phyloP scores from a whole-genome alignment of 352 stramenopile species.

The Globisporangium apiculatum region DNA sequence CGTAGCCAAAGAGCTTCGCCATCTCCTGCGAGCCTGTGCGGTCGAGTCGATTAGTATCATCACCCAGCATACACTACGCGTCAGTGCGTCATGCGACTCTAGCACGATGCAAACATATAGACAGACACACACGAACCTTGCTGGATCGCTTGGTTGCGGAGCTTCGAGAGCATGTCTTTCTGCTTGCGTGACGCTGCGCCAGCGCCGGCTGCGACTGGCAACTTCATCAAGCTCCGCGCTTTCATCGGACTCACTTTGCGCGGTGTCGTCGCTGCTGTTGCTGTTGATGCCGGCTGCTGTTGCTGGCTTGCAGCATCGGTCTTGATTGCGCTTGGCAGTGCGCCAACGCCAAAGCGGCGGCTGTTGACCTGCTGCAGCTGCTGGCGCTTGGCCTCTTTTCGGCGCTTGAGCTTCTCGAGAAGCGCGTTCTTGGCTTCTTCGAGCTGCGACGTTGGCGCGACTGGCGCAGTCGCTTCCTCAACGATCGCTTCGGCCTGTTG shows the following conservation, averaged over 20 bases:
- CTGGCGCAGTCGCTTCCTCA: constrained; percentile 17
- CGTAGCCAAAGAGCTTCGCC: constrained; percentile 75
- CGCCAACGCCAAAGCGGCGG: constrained; percentile 31
- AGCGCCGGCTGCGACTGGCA: constrained; percentile 38
- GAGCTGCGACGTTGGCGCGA: constrained; percentile 29
- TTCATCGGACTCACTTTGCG: constrained; percentile 30
- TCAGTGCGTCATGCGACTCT: not conserved
- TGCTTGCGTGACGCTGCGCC: constrained; percentile 37
- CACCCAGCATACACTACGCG: not conserved
- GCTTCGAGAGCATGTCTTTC: constrained; percentile 44
- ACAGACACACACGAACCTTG: constrained; percentile 22
- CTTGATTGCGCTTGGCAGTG: not conserved
- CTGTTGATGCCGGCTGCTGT: constrained; percentile 4
- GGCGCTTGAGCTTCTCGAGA: constrained; percentile 54
- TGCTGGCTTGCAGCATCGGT: not conserved
- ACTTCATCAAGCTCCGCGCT: constrained; percentile 28
- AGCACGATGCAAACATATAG: not conserved
- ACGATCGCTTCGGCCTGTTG: constrained; percentile 22
- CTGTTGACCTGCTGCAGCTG: constrained; percentile 45
- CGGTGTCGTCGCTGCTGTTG: not conserved
- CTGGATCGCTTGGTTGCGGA: constrained; percentile 52
- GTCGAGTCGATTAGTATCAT: not conserved
- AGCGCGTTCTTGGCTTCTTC: constrained; percentile 50
- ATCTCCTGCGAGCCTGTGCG: constrained; percentile 35
- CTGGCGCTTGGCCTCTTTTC: constrained; percentile 46